Evolutionary conservation across 805 yeast genomes (phyloP).

Genomic region (Candida namnaoensis): DNA sequence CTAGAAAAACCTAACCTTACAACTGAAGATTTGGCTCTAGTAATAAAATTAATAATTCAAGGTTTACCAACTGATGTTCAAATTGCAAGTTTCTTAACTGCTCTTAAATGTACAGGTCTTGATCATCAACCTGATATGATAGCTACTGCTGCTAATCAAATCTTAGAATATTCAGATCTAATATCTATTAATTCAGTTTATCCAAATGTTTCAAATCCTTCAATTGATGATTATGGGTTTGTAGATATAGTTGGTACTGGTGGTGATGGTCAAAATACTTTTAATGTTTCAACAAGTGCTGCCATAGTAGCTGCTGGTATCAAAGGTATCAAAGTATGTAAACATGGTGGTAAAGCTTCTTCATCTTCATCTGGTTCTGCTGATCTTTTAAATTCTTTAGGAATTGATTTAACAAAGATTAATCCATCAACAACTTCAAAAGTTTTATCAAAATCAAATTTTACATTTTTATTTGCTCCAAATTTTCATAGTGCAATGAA

Average conservation of each 20-base stretch:
- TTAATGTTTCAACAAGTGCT: constrained; percentile 90
- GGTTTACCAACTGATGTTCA: constrained; percentile 62
- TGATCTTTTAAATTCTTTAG: constrained; percentile 73
- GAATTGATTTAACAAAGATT: constrained; percentile 71
- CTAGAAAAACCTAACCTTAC: constrained; percentile 52
- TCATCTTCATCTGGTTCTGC: constrained; percentile 93
- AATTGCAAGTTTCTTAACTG: constrained; percentile 71
- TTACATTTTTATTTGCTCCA: constrained; percentile 85
- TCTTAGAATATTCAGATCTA: constrained; percentile 53
- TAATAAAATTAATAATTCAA: constrained; percentile 51
- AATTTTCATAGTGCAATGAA: constrained; percentile 91
- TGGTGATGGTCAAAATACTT: constrained; percentile 96
- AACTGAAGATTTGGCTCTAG: constrained; percentile 55
- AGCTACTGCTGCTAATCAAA: constrained; percentile 77
- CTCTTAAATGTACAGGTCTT: constrained; percentile 60
- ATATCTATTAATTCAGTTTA: constrained; percentile 23
- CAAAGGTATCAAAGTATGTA: constrained; percentile 58
- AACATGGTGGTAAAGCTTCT: constrained; percentile 97
- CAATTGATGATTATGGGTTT: constrained; percentile 41
- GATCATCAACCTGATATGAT: constrained; percentile 79
- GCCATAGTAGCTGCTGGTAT: constrained; percentile 94
- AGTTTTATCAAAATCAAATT: constrained; percentile 35
- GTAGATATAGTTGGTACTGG: constrained; percentile 97
- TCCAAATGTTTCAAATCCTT: constrained; percentile 8
- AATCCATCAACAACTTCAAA: constrained; percentile 52